A percentile compares a stretch with the other conserved stretches of the same genome.
Conservation (phyloP, 2,329 filamentous ascomycete genomes). For the Graphilbum ipis-grandicollis region DNA sequence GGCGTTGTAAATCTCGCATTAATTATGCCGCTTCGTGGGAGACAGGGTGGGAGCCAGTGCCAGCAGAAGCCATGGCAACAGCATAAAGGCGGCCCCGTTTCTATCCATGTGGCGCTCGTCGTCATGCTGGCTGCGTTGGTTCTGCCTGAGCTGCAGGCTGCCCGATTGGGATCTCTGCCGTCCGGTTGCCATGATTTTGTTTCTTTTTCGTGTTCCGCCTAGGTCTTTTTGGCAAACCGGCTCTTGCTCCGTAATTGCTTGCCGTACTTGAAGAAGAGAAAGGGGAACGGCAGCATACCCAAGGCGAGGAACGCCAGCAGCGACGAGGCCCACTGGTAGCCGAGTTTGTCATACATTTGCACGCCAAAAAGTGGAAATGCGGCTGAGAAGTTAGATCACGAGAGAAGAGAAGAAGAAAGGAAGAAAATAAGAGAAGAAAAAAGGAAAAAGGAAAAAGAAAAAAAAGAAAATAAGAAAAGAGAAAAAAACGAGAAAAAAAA, state of each 20-base stretch:
- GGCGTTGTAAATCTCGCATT: too few species aligned
- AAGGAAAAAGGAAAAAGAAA: background rate
- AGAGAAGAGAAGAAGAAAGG: constrained; percentile 2
- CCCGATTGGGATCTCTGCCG: too few species aligned
- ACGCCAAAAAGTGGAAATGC: constrained; percentile 60
- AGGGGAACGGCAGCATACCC: constrained; percentile 46
- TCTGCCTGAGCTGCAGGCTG: too few species aligned
- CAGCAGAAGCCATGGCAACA: too few species aligned
- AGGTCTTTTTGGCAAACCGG: constrained; percentile 36
- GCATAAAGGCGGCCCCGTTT: too few species aligned
- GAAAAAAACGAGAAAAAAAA: background rate
- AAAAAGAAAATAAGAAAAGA: background rate
- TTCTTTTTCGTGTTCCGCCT: too few species aligned
- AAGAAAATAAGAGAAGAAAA: background rate
- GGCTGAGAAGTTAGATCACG: constrained; percentile 24
- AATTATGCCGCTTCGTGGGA: too few species aligned
- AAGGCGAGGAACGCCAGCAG: constrained; percentile 44
- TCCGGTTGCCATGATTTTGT: too few species aligned
- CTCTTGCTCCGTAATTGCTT: constrained; percentile 38
- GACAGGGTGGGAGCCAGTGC: too few species aligned
- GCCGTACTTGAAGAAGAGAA: constrained; percentile 43
- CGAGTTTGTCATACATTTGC: constrained; percentile 53
- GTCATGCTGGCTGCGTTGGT: too few species aligned
- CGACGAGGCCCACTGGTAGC: constrained; percentile 52
- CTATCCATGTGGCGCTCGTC: too few species aligned